A percentile compares a stretch with the other conserved stretches of the same genome.
phyloP scores from a whole-genome alignment of 768 basidiomycete species.

The Coprinopsis strossmayeri region DNA sequence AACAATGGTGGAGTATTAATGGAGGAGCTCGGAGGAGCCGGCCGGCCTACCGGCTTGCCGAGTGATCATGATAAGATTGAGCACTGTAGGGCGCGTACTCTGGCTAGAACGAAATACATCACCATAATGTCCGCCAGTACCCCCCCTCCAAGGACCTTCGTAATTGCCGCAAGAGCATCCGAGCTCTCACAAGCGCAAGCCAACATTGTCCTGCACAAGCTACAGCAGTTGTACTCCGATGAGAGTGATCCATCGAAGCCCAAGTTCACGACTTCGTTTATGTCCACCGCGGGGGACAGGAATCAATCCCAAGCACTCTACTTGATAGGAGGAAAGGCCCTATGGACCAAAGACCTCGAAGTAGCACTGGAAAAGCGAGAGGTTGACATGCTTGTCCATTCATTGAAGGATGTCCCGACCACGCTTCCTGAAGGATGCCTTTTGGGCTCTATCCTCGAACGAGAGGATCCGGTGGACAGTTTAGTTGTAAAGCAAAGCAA shows the following conservation, averaged over 20 bases:
- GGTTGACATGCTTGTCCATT: conserved; percentile 92
- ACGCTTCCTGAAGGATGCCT: conserved; percentile 76
- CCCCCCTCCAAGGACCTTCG: conserved; percentile 43
- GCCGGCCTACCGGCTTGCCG: too few species aligned
- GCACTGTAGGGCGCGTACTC: too few species aligned
- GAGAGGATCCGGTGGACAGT: conserved; percentile 87
- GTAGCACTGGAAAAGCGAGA: conserved; percentile 62
- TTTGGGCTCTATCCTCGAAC: conserved; percentile 76
- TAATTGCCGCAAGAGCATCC: conserved; percentile 80
- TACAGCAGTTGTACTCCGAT: conserved; percentile 47
- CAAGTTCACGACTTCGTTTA: conserved; percentile 39
- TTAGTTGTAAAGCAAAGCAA: conserved; percentile 76
- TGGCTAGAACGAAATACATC: too few species aligned
- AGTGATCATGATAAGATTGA: too few species aligned
- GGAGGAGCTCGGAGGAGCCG: too few species aligned
- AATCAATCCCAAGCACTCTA: conserved; percentile 86
- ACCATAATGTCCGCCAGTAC: conserved; percentile 12
- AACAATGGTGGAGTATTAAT: too few species aligned
- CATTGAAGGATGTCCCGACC: conserved; percentile 91
- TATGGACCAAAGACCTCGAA: conserved; percentile 98
- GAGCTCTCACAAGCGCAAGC: conserved; percentile 90
- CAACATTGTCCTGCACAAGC: conserved; percentile 62
- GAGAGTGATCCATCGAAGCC: conserved; percentile 21
- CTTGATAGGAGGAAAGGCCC: conserved; percentile 80
- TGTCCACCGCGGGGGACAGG: conserved; percentile 76